Evolutionary conservation across 2,329 filamentous ascomycete species (phyloP), one percentile per base, ranked within the genome.

Genomic region (Teratosphaeria nubilosa): DNA sequence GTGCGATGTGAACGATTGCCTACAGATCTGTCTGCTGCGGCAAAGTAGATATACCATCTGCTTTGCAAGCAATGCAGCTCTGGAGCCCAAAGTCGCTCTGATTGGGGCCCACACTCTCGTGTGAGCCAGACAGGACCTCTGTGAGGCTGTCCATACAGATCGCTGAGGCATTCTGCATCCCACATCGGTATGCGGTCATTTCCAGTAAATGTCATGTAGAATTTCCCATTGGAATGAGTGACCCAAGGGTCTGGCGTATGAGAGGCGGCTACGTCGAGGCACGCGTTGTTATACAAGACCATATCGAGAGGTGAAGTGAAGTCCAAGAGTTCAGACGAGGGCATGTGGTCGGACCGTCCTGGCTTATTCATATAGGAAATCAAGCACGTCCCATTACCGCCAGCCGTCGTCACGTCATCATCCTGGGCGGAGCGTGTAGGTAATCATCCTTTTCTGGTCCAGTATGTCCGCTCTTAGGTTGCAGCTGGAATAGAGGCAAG

Each of bases 21-120:
- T n/a, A 73, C 64, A 48, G 65, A 60, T 0, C 73, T 73, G 61
- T 77, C 66, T 22, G 72, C 73, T 16, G 72, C 74, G 2, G 70
- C 77, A 65, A 73, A 78, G 67, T 82, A 82, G 60, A 82, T 73
- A 66, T 81, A 83, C 80, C 80, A 83, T 24, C 74, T 73, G 0
- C 76, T 77, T 41, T 75, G 68, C 27, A 82, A 71, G 53, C 68
- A 68, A 65, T 83, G 80, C 0, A 83, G 72, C 69, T 83, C 80
- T 0, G 80, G 80, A 0, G 80, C 80, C 80, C 80, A 83, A 32
- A 83, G 70, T 5, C 61, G 34, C 37, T 63, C 61, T 34, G 55
- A 58, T 22, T 52, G 53, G 24, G 60, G 59, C 25, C 60, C 60
- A 61, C 74, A n/a, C 13, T 56, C 59, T 10, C 53, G 54, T 11